These are phyloP conservation scores for Aspergillus fumigatus DNA, from an alignment of 2,329 filamentous ascomycete genomes.

Conservation along the genomic window DNA sequence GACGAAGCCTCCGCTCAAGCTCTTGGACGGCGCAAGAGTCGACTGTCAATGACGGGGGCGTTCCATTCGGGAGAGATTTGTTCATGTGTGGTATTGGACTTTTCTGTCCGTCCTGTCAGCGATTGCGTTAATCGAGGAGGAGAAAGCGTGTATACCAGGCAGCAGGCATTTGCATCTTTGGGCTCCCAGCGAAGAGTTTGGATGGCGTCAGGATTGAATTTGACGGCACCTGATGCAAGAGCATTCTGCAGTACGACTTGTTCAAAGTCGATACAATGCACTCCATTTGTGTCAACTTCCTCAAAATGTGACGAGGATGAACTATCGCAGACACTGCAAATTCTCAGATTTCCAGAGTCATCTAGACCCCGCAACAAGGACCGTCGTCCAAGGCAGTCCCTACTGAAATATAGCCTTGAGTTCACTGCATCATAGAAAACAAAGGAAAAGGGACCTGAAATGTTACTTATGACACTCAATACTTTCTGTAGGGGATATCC, in stretches of 20 bases:
- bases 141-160: conserved; percentile 21
- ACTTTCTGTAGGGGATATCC: conserved; percentile 25
- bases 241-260: conserved; percentile 6
- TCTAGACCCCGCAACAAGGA: conserved; percentile 63
- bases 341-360: conserved; percentile 47
- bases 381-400: conserved; percentile 81
- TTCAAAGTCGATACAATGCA: conserved; percentile 64
- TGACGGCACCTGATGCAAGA: conserved; percentile 2
- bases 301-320: conserved; percentile 52
- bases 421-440: conserved; percentile 67
- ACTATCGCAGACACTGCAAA: conserved; percentile 68
- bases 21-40: conserved; percentile 50
- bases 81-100: conserved; percentile 46
- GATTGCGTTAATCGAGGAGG: background rate
- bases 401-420: conserved; percentile 68
- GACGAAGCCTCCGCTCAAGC: conserved; percentile 52
- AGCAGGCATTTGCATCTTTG: conserved; percentile 10
- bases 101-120: conserved; percentile 23
- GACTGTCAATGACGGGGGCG: conserved; percentile 25
- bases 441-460: conserved; percentile 86
- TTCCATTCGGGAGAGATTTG: conserved; percentile 27
- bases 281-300: conserved; percentile 80
- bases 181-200: conserved; percentile 27
- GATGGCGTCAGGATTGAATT: conserved; percentile 16
- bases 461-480: conserved; percentile 50